phyloP scores from a whole-genome alignment of 768 basidiomycete species.

The Hygrocybe punicea region DNA sequence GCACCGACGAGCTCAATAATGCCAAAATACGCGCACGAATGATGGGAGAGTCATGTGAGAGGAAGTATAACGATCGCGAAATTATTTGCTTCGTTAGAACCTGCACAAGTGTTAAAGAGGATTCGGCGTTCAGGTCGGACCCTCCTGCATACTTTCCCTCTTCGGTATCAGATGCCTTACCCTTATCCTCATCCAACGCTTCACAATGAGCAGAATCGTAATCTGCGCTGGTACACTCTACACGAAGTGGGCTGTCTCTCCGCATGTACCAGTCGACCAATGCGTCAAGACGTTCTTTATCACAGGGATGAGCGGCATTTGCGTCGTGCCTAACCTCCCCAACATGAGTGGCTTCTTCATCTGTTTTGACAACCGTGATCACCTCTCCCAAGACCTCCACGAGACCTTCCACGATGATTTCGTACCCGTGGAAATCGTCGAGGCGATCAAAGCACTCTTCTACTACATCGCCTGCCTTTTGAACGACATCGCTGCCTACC shows the following conservation, averaged over 20 bases:
- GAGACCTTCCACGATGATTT: constrained; percentile 77
- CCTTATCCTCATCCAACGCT: constrained; percentile 40
- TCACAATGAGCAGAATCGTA: constrained; percentile 54
- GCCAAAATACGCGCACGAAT: constrained; percentile 81
- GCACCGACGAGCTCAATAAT: constrained; percentile 69
- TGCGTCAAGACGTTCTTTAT: constrained; percentile 40
- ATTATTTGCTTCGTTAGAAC: constrained; percentile 80
- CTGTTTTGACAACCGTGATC: constrained; percentile 67
- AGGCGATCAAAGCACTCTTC: constrained; percentile 97
- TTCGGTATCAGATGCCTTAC: constrained; percentile 23
- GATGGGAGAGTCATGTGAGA: constrained; percentile 83
- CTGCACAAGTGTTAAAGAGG: constrained; percentile 66
- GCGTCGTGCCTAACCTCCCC: constrained; percentile 17
- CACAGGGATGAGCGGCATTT: constrained; percentile 21
- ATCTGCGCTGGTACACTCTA: constrained; percentile 43
- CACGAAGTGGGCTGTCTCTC: constrained; percentile 32
- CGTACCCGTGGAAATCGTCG: constrained; percentile 95
- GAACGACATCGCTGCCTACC: constrained; percentile 82
- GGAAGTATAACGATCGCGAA: constrained; percentile 80
- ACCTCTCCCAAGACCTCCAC: constrained; percentile 86
- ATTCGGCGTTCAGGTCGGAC: constrained; percentile 43
- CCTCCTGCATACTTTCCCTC: constrained; percentile 22
- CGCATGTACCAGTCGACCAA: constrained; percentile 67
- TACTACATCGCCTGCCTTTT: constrained; percentile 88
- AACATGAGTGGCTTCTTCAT: constrained; percentile 35